These are phyloP conservation scores for Candida labiduridarum DNA, from an alignment of 1,139 yeast genomes.

Conservation along the genomic window DNA sequence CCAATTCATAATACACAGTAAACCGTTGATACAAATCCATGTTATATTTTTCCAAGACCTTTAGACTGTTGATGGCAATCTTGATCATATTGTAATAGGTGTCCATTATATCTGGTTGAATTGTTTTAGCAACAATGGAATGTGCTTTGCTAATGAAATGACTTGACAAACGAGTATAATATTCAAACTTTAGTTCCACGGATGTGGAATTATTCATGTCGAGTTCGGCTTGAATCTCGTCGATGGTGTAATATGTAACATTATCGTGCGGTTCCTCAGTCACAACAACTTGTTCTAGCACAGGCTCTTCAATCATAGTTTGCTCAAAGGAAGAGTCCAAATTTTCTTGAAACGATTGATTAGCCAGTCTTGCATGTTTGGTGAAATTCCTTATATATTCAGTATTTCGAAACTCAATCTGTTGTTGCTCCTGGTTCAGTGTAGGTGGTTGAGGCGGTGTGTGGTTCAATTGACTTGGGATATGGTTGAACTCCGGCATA, in stretches of 20 bases:
- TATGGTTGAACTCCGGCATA: too few relatives aligned
- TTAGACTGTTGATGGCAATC: constrained; percentile 39
- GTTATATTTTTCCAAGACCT: constrained; percentile 33
- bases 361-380: not conserved
- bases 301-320: not conserved
- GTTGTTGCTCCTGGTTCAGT: not conserved
- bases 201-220: not conserved
- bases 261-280: not conserved
- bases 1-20: constrained; percentile 34
- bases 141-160: constrained; percentile 30
- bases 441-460: not conserved
- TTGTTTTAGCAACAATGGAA: constrained; percentile 15
- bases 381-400: not conserved
- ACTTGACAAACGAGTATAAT: constrained; percentile 24
- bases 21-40: constrained; percentile 36
- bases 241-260: not conserved
- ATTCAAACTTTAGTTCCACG: constrained; percentile 14
- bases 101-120: constrained; percentile 14
- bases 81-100: constrained; percentile 40
- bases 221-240: constrained; percentile 1
- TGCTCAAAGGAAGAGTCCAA: constrained; percentile 1
- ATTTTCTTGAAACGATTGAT: not conserved
- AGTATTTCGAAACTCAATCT: not conserved
- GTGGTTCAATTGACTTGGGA: not conserved
- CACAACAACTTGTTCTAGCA: not conserved